Conservation (phyloP, 2,329 filamentous ascomycete species). For the Nemania bipapillata region DNA sequence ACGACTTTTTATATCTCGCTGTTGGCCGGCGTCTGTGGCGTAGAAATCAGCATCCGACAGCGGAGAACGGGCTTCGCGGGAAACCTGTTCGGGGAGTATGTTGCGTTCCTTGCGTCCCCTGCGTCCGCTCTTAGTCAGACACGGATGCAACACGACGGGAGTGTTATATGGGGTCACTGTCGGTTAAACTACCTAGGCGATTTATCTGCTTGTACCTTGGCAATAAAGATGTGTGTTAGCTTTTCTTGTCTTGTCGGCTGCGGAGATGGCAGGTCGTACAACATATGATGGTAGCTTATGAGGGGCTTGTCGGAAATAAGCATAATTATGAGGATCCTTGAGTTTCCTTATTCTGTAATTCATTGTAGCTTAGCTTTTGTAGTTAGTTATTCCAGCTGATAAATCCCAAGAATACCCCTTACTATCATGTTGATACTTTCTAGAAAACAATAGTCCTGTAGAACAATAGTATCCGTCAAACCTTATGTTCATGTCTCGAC, state of each 20-base stretch:
- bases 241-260: constrained; percentile 19
- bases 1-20: constrained; percentile 24
- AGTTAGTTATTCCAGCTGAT: not conserved
- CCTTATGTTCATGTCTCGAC: not conserved
- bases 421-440: not conserved
- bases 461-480: not conserved
- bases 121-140: constrained; percentile 38
- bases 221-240: constrained; percentile 15
- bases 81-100: constrained; percentile 15
- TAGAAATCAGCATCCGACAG: constrained; percentile 17
- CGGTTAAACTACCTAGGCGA: constrained; percentile 2
- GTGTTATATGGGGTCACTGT: constrained; percentile 18
- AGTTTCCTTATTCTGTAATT: not conserved
- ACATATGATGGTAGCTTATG: not conserved
- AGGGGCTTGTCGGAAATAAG: constrained; percentile 5
- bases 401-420: not conserved
- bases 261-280: constrained; percentile 14
- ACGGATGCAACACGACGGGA: constrained; percentile 30
- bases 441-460: not conserved
- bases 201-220: constrained; percentile 4
- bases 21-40: not conserved
- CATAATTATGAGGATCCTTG: not conserved
- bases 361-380: not conserved
- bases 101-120: constrained; percentile 24
- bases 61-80: constrained; percentile 10